Conservation (phyloP, 345 rosid species). For the Angophora floribunda region DNA sequence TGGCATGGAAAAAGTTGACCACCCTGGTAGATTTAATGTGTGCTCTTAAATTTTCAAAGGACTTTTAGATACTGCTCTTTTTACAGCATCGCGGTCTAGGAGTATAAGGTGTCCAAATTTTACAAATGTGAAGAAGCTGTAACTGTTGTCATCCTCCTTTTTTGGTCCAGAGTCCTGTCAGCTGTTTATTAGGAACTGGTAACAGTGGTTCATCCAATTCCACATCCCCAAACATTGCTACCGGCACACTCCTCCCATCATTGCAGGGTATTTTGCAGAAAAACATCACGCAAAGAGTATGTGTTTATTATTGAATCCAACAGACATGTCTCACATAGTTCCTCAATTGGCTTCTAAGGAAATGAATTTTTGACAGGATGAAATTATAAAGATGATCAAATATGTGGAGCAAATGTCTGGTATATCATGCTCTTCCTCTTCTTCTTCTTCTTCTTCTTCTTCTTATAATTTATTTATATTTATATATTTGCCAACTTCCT, state of each 20-base stretch:
- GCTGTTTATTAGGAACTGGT: conserved; percentile 29
- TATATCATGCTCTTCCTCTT: conserved; percentile 15
- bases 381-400: conserved; percentile 75
- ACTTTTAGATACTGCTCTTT: background rate
- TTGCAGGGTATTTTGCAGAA: conserved; percentile 80
- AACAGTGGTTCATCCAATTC: conserved; percentile 39
- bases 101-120: background rate
- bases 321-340: background rate
- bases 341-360: background rate
- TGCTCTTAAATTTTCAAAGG: background rate
- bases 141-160: background rate
- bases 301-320: background rate
- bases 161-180: conserved; percentile 47
- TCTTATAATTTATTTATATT: conserved; percentile 1
- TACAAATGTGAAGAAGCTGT: background rate
- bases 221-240: conserved; percentile 28
- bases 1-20: background rate
- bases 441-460: background rate
- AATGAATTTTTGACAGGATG: conserved; percentile 58
- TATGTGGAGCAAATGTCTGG: conserved; percentile 75
- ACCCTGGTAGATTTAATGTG: background rate
- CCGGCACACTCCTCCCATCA: conserved; percentile 54
- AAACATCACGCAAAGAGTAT: conserved; percentile 74
- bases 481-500: background rate
- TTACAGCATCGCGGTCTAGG: background rate